phyloP scores from a whole-genome alignment of 768 basidiomycete species.

The Leccinum sublutescens region DNA sequence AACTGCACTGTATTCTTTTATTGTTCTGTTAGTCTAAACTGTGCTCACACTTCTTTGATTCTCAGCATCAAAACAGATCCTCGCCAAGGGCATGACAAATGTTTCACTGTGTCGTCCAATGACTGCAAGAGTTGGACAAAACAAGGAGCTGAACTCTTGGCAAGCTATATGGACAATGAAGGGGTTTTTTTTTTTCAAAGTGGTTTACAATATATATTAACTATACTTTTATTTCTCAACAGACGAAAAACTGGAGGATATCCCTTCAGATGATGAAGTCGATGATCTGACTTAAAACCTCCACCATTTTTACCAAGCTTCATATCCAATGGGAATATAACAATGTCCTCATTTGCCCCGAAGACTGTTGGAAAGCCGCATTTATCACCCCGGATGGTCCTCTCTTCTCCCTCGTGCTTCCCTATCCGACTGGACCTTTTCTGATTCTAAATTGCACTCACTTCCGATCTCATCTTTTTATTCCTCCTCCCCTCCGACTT shows the following conservation, averaged over 20 bases:
- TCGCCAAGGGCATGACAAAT: background rate
- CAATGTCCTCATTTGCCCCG: too few species aligned
- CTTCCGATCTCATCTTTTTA: too few species aligned
- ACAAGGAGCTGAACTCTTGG: background rate
- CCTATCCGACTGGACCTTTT: too few species aligned
- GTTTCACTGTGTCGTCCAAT: background rate
- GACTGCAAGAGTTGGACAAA: background rate
- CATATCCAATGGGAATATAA: too few species aligned
- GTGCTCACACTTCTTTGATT: background rate
- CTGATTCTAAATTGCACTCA: too few species aligned
- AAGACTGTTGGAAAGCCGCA: too few species aligned
- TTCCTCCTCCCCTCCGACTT: too few species aligned
- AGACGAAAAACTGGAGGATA: background rate
- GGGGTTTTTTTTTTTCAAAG: background rate
- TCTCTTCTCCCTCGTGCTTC: too few species aligned
- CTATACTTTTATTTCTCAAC: background rate
- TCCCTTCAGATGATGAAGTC: background rate
- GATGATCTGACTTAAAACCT: too few species aligned
- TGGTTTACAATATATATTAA: background rate
- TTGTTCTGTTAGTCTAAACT: background rate
- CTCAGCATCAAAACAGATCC: background rate
- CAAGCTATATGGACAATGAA: background rate
- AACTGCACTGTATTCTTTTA: background rate
- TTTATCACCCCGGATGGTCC: too few species aligned
- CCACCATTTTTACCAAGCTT: too few species aligned